phyloP scores from a whole-genome alignment of 2,329 filamentous ascomycete species.

The Aspergillus aculeatinus region DNA sequence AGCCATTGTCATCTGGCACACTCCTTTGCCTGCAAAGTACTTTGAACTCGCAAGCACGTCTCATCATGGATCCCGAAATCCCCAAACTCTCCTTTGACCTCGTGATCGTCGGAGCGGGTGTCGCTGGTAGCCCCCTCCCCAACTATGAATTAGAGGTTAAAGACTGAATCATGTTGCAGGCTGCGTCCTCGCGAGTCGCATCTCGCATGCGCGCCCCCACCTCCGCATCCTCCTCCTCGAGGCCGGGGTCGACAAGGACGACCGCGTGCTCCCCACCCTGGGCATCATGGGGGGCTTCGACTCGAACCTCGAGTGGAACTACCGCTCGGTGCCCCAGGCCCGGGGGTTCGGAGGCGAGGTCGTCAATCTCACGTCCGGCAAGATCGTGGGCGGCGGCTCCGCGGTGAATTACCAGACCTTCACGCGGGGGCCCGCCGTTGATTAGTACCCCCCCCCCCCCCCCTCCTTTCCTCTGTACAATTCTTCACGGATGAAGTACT shows the following conservation, averaged over 20 bases:
- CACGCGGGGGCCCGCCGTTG: not conserved
- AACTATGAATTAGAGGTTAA: not conserved
- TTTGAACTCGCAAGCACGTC: too few relatives aligned
- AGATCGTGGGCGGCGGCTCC: not conserved
- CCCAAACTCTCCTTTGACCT: not conserved
- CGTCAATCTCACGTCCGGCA: not conserved
- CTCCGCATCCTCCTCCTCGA: conserved; percentile 1
- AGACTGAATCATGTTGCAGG: not conserved
- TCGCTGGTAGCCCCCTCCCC: not conserved
- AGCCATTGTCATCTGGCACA: too few relatives aligned
- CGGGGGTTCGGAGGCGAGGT: not conserved
- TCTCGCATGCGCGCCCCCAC: not conserved
- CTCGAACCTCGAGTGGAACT: not conserved
- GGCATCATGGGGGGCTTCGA: not conserved
- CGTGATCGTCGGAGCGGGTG: not conserved
- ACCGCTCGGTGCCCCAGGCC: conserved; percentile 2
- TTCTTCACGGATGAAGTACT: not conserved
- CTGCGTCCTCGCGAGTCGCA: conserved; percentile 2
- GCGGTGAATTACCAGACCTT: not conserved
- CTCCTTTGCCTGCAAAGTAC: too few relatives aligned
- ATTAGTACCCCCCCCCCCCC: not conserved
- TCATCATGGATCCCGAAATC: not conserved
- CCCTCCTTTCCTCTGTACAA: not conserved
- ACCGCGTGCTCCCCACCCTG: not conserved
- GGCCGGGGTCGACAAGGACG: not conserved